Evolutionary conservation across 2,329 filamentous ascomycete genomes (phyloP).

Genomic region (Helminthosporium solani): DNA sequence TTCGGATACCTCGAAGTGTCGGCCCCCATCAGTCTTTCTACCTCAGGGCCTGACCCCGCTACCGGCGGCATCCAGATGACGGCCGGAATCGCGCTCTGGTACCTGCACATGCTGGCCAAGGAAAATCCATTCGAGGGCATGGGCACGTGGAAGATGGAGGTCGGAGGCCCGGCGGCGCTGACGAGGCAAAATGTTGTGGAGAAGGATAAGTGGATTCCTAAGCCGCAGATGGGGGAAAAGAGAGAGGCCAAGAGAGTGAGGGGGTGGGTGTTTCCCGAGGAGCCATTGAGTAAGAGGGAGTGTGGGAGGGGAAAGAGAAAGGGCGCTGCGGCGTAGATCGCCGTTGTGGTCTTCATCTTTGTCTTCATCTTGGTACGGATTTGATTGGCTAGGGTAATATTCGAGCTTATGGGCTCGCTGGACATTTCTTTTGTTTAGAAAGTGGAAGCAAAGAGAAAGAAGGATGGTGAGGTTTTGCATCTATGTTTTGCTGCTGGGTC

Average conservation of each 20-base stretch:
- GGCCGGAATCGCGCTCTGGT: conserved; percentile 74
- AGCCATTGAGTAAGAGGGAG: conserved; percentile 70
- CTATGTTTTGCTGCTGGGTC: too few species aligned
- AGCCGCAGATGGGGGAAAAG: conserved; percentile 71
- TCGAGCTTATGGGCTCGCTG: conserved; percentile 1
- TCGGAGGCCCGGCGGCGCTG: conserved; percentile 72
- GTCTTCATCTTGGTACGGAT: too few species aligned
- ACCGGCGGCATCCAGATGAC: conserved; percentile 58
- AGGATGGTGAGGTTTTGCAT: too few species aligned
- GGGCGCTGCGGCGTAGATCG: conserved; percentile 6
- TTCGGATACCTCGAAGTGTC: conserved; percentile 86
- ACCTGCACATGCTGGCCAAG: conserved; percentile 69
- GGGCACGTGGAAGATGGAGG: conserved; percentile 66
- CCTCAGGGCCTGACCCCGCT: conserved; percentile 35
- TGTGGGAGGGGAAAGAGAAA: conserved; percentile 40
- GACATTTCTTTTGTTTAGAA: too few species aligned
- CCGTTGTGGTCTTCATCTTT: too few species aligned
- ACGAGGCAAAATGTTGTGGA: conserved; percentile 68
- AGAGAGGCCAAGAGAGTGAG: conserved; percentile 70
- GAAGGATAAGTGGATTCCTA: conserved; percentile 75
- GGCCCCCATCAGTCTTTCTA: conserved; percentile 56
- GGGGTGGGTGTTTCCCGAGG: conserved; percentile 76
- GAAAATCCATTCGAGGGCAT: conserved; percentile 62
- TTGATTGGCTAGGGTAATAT: background rate
- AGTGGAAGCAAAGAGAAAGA: too few species aligned